These are phyloP conservation scores for Nakazawaea peltata DNA, from an alignment of 805 yeast genomes.

Conservation along the genomic window DNA sequence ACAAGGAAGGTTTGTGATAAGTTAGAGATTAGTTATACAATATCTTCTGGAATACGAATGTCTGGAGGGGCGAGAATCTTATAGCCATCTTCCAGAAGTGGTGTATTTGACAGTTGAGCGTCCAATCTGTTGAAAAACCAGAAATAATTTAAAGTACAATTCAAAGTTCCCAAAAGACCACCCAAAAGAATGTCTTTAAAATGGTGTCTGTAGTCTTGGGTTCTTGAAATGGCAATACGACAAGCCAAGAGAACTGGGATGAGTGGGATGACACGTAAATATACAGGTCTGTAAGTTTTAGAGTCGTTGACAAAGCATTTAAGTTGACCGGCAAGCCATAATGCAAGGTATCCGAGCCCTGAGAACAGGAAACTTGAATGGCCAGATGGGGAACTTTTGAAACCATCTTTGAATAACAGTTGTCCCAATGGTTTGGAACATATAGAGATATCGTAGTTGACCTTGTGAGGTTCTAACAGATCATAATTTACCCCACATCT, in stretches of 20 bases:
- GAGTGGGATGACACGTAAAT: constrained; percentile 14
- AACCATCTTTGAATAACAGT: constrained; percentile 44
- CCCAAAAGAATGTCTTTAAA: constrained; percentile 76
- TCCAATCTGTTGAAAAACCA: constrained; percentile 14
- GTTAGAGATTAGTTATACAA: too few relatives aligned
- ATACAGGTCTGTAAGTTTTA: constrained; percentile 8
- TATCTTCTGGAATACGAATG: too few relatives aligned
- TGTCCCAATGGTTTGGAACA: constrained; percentile 27
- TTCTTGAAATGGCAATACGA: constrained; percentile 69
- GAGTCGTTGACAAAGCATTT: constrained; percentile 16
- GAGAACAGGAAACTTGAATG: constrained; percentile 66
- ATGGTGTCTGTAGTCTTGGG: constrained; percentile 90
- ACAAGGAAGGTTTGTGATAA: too few relatives aligned
- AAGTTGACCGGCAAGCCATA: constrained; percentile 61
- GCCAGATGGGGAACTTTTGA: constrained; percentile 75
- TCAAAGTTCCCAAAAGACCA: constrained; percentile 46
- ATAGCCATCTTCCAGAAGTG: constrained; percentile 4
- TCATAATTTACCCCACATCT: constrained; percentile 62
- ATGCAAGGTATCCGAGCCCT: constrained; percentile 51
- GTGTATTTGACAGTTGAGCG: not conserved
- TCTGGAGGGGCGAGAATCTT: not conserved
- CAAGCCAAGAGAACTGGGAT: constrained; percentile 57
- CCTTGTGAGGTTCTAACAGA: constrained; percentile 13
- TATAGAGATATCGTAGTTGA: constrained; percentile 20
- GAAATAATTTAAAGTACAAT: constrained; percentile 30